These are phyloP conservation scores for Russula ochroleuca DNA, from an alignment of 768 basidiomycete species.

Conservation along the genomic window DNA sequence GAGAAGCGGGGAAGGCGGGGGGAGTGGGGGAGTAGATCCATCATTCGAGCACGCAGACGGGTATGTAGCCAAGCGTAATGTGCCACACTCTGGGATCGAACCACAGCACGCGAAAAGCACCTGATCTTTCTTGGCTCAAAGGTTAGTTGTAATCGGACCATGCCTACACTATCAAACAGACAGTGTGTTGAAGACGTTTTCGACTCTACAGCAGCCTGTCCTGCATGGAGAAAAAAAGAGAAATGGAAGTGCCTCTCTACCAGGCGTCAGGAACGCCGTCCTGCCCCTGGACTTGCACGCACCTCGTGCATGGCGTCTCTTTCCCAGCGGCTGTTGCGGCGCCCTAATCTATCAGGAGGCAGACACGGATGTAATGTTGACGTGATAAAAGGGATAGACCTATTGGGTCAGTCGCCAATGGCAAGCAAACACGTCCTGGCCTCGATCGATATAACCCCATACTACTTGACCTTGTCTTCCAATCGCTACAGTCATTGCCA, in stretches of 20 bases:
- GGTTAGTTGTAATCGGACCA: too few species aligned
- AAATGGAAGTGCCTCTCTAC: conserved; percentile 7
- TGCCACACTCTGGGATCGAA: not conserved
- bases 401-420: not conserved
- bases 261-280: conserved; percentile 5
- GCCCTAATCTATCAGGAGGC: not conserved
- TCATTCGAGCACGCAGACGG: conserved; percentile 1
- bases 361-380: not conserved
- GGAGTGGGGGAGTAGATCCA: conserved; percentile 4
- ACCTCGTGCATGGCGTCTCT: conserved; percentile 10
- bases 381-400: not conserved
- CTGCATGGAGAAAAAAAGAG: conserved; percentile 2
- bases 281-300: conserved; percentile 12
- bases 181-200: not conserved
- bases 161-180: not conserved
- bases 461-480: not conserved
- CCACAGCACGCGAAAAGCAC: not conserved
- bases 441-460: not conserved
- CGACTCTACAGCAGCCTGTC: not conserved
- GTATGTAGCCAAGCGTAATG: not conserved
- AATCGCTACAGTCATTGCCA: not conserved
- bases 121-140: conserved; percentile 4
- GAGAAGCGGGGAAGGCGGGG: conserved; percentile 15
- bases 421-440: not conserved
- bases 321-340: not conserved